These are phyloP conservation scores for Bisporella sp. DNA, from an alignment of 2,329 filamentous ascomycete species.

Conservation along the genomic window DNA sequence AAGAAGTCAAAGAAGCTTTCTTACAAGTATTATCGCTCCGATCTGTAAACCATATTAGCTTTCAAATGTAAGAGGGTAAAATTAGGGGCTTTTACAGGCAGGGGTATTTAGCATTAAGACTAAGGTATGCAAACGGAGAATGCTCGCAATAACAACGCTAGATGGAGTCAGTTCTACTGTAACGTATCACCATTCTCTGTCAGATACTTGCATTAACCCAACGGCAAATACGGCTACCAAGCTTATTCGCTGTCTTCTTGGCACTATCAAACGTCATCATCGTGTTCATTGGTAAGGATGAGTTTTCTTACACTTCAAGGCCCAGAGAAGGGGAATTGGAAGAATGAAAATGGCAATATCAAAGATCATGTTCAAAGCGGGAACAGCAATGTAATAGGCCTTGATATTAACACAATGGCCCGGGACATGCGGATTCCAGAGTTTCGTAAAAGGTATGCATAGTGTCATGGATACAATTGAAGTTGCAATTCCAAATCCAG, in stretches of 20 bases:
- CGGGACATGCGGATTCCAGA: not conserved
- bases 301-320: not conserved
- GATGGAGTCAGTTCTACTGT: not conserved
- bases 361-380: slow-evolving; percentile 1
- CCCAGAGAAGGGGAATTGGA: slow-evolving; percentile 2
- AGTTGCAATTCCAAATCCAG: not conserved
- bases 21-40: slow-evolving; percentile 2
- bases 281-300: not conserved
- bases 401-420: slow-evolving; percentile 1
- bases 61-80: not conserved
- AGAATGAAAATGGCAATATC: not conserved
- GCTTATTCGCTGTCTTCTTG: slow-evolving; percentile 3
- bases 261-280: slow-evolving; percentile 1
- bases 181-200: not conserved
- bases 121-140: not conserved
- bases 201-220: slow-evolving; percentile 2
- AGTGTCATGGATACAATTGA: slow-evolving; percentile 1
- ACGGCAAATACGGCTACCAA: not conserved
- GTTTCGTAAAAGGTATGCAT: slow-evolving; percentile 1
- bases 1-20: not conserved
- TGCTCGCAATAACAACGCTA: slow-evolving; percentile 1
- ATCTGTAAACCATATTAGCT: not conserved
- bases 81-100: not conserved
- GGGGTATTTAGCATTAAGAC: not conserved
- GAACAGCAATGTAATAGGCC: not conserved